Evolutionary conservation across 805 yeast species (phyloP), one percentile per base, ranked within the genome.

Genomic region (Pichia rugopelliculosa): DNA sequence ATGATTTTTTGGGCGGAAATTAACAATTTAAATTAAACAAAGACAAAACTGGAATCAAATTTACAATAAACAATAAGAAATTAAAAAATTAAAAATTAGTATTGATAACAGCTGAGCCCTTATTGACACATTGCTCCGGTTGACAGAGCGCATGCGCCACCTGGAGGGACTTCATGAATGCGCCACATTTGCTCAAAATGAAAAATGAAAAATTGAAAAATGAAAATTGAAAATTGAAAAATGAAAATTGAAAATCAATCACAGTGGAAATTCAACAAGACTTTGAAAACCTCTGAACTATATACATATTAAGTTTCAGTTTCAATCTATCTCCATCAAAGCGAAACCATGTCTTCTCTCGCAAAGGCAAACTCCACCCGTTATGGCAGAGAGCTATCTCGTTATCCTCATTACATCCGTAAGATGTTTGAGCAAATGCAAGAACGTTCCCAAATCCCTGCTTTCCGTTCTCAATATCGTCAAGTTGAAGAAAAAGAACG

Each of bases 401-500:
- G 60, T 47, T 54, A 64, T 34, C 68, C 69, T 18, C 54, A 46
- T 30, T 57, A 53, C 49, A 45, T 56, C 37, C 52, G 57, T 42
- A 59, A 56, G 42, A 55, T 59, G 56, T 59, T 66, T 49, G 62
- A 59, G 37, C 56, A 59, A 37, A 48, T 62, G 56, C 59, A 62
- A 6, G 54, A 48, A 27, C 47, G 55, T 23, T 55, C 64, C 2
- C 67, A 63, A 48, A 47, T 67, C 10, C 70, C 70, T 7, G 67
- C 66, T 3, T 53, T 62, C 21, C 49, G 59, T 49, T 54, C 61
- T 8, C 57, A 57, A 42, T 56, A 49, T 12, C 48, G 53, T 24
- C 57, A 57, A 23, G 67, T 69, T 17, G 64, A 65, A 3, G 62
- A 61, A 39, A 59, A 61, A 13, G 61, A 65, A 39, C 53, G 60